Base-by-base conservation (phyloP, 345 rosid species). In the Iberis pinnata region DNA sequence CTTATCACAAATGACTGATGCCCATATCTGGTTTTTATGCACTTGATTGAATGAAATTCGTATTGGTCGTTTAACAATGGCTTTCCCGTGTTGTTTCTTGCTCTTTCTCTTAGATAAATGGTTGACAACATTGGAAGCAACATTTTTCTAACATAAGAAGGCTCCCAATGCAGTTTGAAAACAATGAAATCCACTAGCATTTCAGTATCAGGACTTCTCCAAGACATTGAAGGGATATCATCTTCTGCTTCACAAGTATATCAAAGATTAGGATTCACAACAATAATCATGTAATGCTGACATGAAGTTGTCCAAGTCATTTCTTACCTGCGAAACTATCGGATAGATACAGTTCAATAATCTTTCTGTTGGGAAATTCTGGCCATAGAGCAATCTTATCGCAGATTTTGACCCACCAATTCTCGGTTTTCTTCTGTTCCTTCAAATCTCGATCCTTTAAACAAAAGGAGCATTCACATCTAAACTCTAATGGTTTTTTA, bases 111-210 rank as follows among this genome's bases (percentile, higher is more conserved):
- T 69, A 92, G 67, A 68, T 79, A 92, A 53, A 80, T 73, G 55
- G 95, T 75, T 50, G 96, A 92, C 60, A 81, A 14, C 98, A 92
- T 78, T 7, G 86, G 86, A 68, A 85, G 65, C 75, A 88, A 71
- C 78, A 67, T 78, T 74, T 77, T 87, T 27, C 95, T 76, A 75
- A 81, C 65, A 62, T 74, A 80, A 52, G 89, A 75, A 2, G 86
- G 89, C 16, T 85, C 77, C 96, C 88, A 92, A 13, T 37, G 78
- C 67, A 63, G 86, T 67, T 76, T 86, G 63, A 68, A 78, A 60
- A 61, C 88, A 75, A 92, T 56, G 73, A 77, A 83, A 74, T 88
- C 96, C 45, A 85, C 81, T 43, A 92, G 66, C 79, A 85, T 66
- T 16, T 81, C 98, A n/a, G 74, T 78, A 43, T 78, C 75, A 40